Evolutionary conservation across 768 basidiomycete genomes (phyloP), one percentile per base, ranked within the genome.

Genomic region (Fistulinella prunicolor): DNA sequence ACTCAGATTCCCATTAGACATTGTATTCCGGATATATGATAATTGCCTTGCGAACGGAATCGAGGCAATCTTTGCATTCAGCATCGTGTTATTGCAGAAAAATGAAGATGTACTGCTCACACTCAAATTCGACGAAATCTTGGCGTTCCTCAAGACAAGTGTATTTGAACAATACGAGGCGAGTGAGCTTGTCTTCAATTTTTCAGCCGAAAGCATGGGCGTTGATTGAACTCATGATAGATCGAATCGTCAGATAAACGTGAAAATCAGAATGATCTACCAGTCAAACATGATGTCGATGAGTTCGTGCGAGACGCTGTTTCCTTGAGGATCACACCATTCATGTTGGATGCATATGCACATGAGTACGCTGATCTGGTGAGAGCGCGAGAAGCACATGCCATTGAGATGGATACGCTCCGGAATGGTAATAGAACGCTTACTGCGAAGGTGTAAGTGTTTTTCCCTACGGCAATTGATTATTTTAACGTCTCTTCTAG

Each of bases 11-110:
- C 96, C 96, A 0, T 73, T 97, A 46, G 86, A 92, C 14, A 80
- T 97, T 41, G 96, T 98, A 6, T 96, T 91, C 62, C 84, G 95
- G 59, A 95, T 99, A 70, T 94, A 92, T 60, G 95, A 97, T 67
- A 94, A 92, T 61, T 90, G 92, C 52, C 81, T 98, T 45, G 96
- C 96, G 6, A 97, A 88, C 59, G 96, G 96, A 9, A 90, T 98
- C 45, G 96, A 98, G 67, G 91, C 95, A 2, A 88, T 98, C 24
- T 98, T 99, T 69, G 85, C 94, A 5, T 98, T 98, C 73, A 89
- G 91, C 51, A 76, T 97, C 24, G 83, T 82, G 21, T 74, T 99
- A 5, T 72, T 99, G 45, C 82, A 85, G 62, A 89, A 88, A 66
- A 95, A 94, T 58, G 95, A 99, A 66, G 82, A 86, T 36, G 69